phyloP scores from a whole-genome alignment of 2,329 filamentous ascomycete genomes.

The Chaetomium olivaceum region DNA sequence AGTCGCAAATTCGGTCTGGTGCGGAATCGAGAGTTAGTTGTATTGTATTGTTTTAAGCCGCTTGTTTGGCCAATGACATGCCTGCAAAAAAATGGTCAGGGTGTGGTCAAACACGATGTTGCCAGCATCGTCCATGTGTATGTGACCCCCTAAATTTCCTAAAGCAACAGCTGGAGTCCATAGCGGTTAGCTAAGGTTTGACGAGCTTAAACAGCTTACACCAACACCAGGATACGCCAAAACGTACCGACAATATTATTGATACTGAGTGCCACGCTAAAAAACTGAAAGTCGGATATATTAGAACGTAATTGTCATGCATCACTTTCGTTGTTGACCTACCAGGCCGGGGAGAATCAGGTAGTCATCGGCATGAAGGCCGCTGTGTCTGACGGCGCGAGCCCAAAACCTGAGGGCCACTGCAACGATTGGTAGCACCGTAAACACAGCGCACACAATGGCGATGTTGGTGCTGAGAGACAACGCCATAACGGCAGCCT shows the following conservation, averaged over 20 bases:
- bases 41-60: not conserved
- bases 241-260: not conserved
- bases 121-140: not conserved
- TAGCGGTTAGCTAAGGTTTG: not conserved
- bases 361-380: not conserved
- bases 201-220: not conserved
- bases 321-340: not conserved
- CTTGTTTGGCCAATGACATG: not conserved
- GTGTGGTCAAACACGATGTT: not conserved
- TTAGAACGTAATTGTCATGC: not conserved
- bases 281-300: not conserved
- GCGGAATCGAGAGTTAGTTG: not conserved
- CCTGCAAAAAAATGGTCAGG: not conserved
- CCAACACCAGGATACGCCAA: not conserved
- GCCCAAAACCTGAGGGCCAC: not conserved
- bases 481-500: not conserved
- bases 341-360: not conserved
- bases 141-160: not conserved
- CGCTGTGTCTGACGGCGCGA: not conserved
- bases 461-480: slow-evolving; percentile 1
- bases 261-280: not conserved
- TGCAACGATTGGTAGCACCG: not conserved
- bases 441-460: not conserved
- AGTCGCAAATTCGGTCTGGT: not conserved
- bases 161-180: not conserved